Evolutionary conservation across 2,329 filamentous ascomycete species (phyloP), one percentile per base, ranked within the genome.

Genomic region (Coniochaeta hoffmannii): DNA sequence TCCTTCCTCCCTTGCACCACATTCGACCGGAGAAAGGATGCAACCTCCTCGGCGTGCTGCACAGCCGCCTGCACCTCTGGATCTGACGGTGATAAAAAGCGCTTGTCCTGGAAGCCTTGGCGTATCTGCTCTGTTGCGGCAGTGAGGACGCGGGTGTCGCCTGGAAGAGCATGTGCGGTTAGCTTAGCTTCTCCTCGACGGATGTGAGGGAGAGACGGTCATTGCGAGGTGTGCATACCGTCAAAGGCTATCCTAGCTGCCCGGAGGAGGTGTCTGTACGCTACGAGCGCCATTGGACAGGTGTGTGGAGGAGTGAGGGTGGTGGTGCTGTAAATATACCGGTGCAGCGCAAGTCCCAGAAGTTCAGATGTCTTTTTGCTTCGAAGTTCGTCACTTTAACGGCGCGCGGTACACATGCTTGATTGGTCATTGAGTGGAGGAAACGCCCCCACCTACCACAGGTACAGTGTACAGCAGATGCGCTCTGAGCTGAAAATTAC

Each of bases 191-290:
- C 6, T 6, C 14, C 22, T 15, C 11, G 19, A 12, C 22, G 5
- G 14, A 22, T 6, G 4, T 3, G 19, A 7, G 26, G 24, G 10
- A 46, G 5, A 36, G 9, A 14, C 15, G 30, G 7, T n/a, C 41
- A 26, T 46, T 46, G 14, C 8, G 41, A 46, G 22, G 22, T 14
- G 41, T 22, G 24, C 41, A 46, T 75, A 93, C 91, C 89, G 75
- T 87, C 76, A 68, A 99, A 99, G 58, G 92, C 91, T 61, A 95
- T 77, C 60, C 85, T 80, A 32, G 89, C 85, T 22, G 92, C 88
- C 59, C 93, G 90, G 63, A 96, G 78, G 41, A 97, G 76, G 62
- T 87, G 79, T 66, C 91, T 80, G 74, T 97, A 97, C 35, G 90
- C 90, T 66, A 81, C 77, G 55, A 90, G 74, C 15, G 89, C 88